A percentile compares a stretch with the other conserved stretches of the same genome.
Evolutionary conservation across 805 yeast genomes (phyloP).

Genomic region (Priceomyces haplophilus): DNA sequence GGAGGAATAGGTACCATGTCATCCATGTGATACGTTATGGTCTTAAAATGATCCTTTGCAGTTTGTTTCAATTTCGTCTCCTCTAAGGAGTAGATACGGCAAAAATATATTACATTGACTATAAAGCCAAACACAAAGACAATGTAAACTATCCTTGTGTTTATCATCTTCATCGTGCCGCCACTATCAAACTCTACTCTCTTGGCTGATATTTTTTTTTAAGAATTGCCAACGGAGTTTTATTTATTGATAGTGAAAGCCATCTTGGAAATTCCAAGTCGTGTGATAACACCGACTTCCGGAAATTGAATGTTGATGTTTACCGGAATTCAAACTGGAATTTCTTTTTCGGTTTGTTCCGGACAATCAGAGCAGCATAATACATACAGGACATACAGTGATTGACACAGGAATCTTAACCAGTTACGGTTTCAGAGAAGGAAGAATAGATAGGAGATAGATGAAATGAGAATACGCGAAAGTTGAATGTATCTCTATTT

Average conservation of each 20-base stretch:
- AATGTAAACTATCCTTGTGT: constrained; percentile 14
- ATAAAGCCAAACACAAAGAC: constrained; percentile 18
- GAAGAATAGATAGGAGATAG: no score
- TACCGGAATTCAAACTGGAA: neutral
- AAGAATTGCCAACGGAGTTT: neutral
- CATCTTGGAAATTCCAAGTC: constrained; percentile 3
- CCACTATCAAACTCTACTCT: neutral
- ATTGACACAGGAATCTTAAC: no score
- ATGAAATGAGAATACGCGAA: no score
- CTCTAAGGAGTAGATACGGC: constrained; percentile 15
- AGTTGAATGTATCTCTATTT: no score
- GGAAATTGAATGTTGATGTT: neutral
- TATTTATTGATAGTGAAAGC: constrained; percentile 1
- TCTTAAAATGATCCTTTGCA: constrained; percentile 12
- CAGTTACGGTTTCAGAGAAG: neutral
- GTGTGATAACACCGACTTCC: constrained; percentile 2
- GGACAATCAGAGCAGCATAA: no score
- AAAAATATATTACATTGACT: constrained; percentile 20
- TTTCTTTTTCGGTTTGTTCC: no score
- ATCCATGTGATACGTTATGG: constrained; percentile 18
- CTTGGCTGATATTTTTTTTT: neutral
- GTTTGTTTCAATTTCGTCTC: constrained; percentile 15
- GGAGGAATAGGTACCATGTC: constrained; percentile 16
- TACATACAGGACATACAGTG: no score
- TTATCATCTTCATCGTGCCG: constrained; percentile 11